phyloP scores from a whole-genome alignment of 1,139 yeast species.

The Taphrina wiesneri region DNA sequence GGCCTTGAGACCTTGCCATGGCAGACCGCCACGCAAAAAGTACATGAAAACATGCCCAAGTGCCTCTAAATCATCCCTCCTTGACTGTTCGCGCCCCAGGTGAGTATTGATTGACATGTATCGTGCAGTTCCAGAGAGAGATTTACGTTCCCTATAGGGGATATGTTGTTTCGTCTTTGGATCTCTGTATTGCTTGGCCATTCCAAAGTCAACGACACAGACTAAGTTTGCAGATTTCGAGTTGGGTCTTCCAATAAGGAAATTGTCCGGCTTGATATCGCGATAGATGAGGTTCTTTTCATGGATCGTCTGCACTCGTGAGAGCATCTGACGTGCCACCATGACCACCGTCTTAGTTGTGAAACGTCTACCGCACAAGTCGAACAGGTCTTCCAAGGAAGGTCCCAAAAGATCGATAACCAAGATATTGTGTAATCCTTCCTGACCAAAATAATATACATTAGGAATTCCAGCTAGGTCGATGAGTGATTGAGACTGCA shows the following conservation, averaged over 20 bases:
- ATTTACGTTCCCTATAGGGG: conserved; percentile 92
- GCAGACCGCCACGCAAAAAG: conserved; percentile 91
- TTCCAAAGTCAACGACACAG: conserved; percentile 74
- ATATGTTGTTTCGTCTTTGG: conserved; percentile 93
- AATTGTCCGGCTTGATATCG: conserved; percentile 95
- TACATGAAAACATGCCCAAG: conserved; percentile 93
- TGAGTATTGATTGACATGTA: conserved; percentile 98
- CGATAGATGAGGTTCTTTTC: conserved; percentile 87
- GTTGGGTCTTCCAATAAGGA: conserved; percentile 70
- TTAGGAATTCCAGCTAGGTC: conserved; percentile 75
- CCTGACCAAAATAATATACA: conserved; percentile 96
- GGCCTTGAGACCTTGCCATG: conserved; percentile 98
- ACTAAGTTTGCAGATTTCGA: conserved; percentile 55
- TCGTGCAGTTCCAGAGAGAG: conserved; percentile 93
- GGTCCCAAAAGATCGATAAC: conserved; percentile 95
- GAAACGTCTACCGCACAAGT: conserved; percentile 95
- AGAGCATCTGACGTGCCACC: conserved; percentile 89
- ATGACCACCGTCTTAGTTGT: conserved; percentile 84
- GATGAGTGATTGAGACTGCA: neutral
- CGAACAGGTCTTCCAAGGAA: conserved; percentile 90
- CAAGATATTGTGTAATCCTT: conserved; percentile 89
- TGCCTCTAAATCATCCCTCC: conserved; percentile 95
- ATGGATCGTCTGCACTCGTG: conserved; percentile 82
- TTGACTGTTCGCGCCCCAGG: conserved; percentile 91
- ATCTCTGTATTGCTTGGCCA: conserved; percentile 97